Evolutionary conservation across 169 alveolate species (phyloP).

Genomic region (Cryptosporidium canis): DNA sequence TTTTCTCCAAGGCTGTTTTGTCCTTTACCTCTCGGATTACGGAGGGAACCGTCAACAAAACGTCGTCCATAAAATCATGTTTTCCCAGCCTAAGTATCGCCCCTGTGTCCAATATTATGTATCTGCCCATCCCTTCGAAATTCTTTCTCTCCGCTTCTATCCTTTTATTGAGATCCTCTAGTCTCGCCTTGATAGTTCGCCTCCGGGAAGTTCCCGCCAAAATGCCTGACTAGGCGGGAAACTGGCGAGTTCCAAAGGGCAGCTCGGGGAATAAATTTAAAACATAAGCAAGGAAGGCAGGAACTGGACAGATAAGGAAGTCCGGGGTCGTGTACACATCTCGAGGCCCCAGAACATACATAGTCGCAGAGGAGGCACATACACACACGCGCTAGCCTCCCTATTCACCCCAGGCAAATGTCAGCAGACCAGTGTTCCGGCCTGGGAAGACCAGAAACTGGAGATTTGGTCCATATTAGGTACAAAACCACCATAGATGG

Average conservation of each 20-base stretch:
- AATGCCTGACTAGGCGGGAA: not conserved
- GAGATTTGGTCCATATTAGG: conserved; percentile 31
- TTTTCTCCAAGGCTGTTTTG: conserved; percentile 20
- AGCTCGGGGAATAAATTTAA: no score
- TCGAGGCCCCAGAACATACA: not conserved
- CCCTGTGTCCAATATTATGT: conserved; percentile 61
- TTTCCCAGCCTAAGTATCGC: conserved; percentile 46
- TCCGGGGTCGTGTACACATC: not conserved
- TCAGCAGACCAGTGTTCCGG: not conserved
- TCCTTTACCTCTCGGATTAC: conserved; percentile 41
- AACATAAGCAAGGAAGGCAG: not conserved
- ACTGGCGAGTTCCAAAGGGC: no score
- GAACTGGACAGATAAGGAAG: not conserved
- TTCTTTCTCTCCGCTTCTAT: conserved; percentile 3
- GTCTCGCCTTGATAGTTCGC: conserved; percentile 21
- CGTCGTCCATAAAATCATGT: conserved; percentile 35
- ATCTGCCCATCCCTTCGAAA: conserved; percentile 18
- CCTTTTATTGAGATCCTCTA: conserved; percentile 18
- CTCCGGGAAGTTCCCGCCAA: not conserved
- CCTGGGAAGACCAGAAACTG: not conserved
- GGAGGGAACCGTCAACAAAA: conserved; percentile 52
- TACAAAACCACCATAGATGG: not conserved
- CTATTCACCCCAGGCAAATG: not conserved
- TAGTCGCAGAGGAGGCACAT: not conserved
- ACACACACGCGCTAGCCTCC: not conserved